A percentile compares a stretch with the other conserved stretches of the same genome.
Evolutionary conservation across 495 filamentous ascomycete genomes (phyloP).

Genomic region (Xylaria acuta): DNA sequence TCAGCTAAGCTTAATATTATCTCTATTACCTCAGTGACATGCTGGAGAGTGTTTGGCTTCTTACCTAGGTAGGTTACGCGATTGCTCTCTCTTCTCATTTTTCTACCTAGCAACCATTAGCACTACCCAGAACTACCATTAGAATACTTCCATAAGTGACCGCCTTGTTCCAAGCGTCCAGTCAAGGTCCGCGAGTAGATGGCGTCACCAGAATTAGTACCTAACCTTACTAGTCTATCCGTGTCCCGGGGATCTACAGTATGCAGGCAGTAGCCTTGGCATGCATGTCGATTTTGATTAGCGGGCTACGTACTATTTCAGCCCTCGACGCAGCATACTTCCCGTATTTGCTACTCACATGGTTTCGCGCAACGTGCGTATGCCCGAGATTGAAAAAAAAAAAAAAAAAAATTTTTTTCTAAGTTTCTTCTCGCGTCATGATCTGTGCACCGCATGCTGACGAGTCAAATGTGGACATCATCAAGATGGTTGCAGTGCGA

Average conservation of each 20-base stretch:
- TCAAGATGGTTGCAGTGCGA: too few species aligned
- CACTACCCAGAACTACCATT: not conserved
- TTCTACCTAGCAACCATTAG: not conserved
- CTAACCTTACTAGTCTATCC: not conserved
- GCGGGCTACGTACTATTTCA: not conserved
- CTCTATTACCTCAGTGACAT: not conserved
- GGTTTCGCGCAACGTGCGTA: slow-evolving; percentile 8
- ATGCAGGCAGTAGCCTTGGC: not conserved
- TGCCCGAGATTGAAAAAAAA: too few species aligned
- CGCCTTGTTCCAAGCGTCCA: not conserved
- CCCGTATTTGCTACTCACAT: slow-evolving; percentile 3
- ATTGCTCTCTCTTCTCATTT: not conserved
- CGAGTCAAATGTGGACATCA: too few species aligned
- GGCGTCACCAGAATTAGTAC: not conserved
- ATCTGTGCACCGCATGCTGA: not conserved
- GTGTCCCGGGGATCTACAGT: not conserved
- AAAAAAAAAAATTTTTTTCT: too few species aligned
- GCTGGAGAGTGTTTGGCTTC: not conserved
- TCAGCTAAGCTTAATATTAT: not conserved
- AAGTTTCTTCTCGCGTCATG: not conserved
- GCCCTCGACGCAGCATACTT: not conserved
- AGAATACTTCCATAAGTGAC: not conserved
- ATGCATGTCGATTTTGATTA: not conserved
- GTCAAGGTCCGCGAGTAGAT: not conserved
- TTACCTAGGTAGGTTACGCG: too few species aligned